phyloP scores from a whole-genome alignment of 257 asterid genomes.

The Ajuga chamaepitys region DNA sequence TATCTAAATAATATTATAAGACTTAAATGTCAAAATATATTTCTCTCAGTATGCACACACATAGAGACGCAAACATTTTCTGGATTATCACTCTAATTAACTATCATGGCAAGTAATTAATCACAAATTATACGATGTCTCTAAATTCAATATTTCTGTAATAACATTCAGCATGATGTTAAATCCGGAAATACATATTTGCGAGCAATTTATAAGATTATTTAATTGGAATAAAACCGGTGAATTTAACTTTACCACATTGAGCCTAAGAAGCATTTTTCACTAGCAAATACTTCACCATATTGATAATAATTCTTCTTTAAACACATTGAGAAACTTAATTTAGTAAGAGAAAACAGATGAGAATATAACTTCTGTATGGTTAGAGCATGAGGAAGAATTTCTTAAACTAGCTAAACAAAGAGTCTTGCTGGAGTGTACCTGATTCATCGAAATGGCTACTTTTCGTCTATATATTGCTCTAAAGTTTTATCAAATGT shows the following conservation, averaged over 20 bases:
- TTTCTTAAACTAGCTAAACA: neutral
- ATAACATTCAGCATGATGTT: neutral
- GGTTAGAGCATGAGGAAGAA: neutral
- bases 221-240: neutral
- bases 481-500: slow-evolving; percentile 48
- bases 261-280: neutral
- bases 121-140: neutral
- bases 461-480: neutral
- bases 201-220: neutral
- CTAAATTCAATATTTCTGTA: neutral
- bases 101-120: neutral
- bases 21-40: neutral
- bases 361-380: neutral
- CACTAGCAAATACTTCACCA: neutral
- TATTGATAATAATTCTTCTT: neutral
- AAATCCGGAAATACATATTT: neutral
- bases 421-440: neutral
- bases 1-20: neutral
- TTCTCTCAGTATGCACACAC: neutral
- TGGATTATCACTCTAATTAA: neutral
- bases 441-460: slow-evolving; percentile 1
- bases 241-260: neutral
- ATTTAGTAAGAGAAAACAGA: slow-evolving; percentile 1
- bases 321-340: neutral
- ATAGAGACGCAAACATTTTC: too few species aligned